Conservation (phyloP, 2,329 filamentous ascomycete genomes). For the Ophiosphaerella korrae region DNA sequence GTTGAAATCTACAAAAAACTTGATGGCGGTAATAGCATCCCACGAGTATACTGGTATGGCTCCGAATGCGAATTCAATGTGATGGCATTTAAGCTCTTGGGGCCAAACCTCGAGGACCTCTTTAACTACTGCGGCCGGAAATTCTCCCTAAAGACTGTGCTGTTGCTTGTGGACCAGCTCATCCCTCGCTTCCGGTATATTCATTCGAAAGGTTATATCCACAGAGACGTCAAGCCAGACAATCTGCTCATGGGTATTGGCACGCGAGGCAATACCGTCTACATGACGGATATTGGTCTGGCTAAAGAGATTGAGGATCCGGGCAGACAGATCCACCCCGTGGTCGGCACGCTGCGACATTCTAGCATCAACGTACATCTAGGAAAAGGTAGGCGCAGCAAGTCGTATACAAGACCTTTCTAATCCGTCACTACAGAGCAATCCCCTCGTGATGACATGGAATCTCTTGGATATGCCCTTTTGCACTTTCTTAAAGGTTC, state of each 20-base stretch:
- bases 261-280: conserved; percentile 99
- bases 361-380: conserved; percentile 98
- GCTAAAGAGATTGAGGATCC: conserved; percentile 99
- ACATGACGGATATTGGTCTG: conserved; percentile 97
- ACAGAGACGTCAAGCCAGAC: conserved; percentile 99
- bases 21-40: conserved; percentile 95
- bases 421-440: conserved; percentile 67
- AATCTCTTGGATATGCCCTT: conserved; percentile 98
- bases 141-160: conserved; percentile 97
- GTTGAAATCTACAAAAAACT: conserved; percentile 89
- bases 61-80: conserved; percentile 99
- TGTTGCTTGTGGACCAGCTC: conserved; percentile 94
- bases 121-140: conserved; percentile 99
- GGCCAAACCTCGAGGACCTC: conserved; percentile 92
- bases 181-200: conserved; percentile 99
- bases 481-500: conserved; percentile 99
- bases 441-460: conserved; percentile 99
- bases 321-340: conserved; percentile 99
- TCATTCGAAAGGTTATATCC: conserved; percentile 98
- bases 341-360: conserved; percentile 97
- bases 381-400: conserved; percentile 72
- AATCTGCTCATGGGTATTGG: conserved; percentile 99
- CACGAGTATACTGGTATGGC: conserved; percentile 99
- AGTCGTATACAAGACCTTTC: neutral
- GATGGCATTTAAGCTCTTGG: conserved; percentile 97